Evolutionary conservation across 78 protist species (phyloP), one percentile per base, ranked within the genome.

Genomic region (Kipferlia bialata): DNA sequence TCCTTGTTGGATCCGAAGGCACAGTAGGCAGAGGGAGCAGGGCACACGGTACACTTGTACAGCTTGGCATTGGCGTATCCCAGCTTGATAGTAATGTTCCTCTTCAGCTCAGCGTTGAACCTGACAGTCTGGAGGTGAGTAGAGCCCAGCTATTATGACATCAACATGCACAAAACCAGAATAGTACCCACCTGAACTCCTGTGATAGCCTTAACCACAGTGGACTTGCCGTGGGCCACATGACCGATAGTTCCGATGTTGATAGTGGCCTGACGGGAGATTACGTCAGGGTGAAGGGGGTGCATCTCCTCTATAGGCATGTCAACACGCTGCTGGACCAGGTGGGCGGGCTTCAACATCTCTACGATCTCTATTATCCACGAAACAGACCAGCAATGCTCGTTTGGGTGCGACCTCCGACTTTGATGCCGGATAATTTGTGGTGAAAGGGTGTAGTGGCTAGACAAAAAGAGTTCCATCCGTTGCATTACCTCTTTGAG

Each of bases 11-110:
- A 24, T 7, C 81, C 69, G 29, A 59, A 59, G 56, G 79, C 18
- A 31, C 54, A 59, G 34, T 69, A 73, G 59, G 77, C 31, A 13
- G 24, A 37, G 18, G 98, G 96, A 5, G 26, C 33, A 13, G 84
- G 85, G 79, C 96, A 89, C 26, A 60, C 38, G 36, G 87, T 78
- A 33, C 89, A 82, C 12, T 56, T 60, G 51, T 65, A 84, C 37
- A 89, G 82, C 85, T 97, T 97, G 29, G 99, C 99, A 68, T 97
- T 97, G 29, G 99, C 99, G 61, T 97, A 97, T 24, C 99, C 99
- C 24, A 97, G 87, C 85, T 97, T 94, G 83, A 97, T 97, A 13
- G 99, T 97, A 74, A 94, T 91, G 82, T 94, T 97, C 31, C 97
- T 84, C 82, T 83, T 92, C 37, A 89, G 80, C 75, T 96, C 99